These are phyloP conservation scores for Fusarium sp. DNA, from an alignment of 2,329 filamentous ascomycete genomes.

Conservation along the genomic window DNA sequence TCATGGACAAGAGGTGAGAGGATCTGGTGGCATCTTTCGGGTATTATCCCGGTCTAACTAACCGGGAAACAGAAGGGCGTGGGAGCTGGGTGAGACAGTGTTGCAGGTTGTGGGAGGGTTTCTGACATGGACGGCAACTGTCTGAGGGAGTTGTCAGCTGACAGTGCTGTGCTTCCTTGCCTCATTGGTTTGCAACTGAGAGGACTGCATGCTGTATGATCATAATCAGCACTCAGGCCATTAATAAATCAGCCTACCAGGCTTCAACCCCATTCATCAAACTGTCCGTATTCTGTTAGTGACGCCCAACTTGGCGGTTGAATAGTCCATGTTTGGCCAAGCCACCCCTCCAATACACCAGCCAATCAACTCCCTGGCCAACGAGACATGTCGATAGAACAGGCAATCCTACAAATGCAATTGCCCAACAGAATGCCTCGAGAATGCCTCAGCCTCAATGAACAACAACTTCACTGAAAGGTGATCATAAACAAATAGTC, in stretches of 20 bases:
- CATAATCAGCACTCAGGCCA: neutral
- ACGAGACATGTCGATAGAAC: constrained; percentile 19
- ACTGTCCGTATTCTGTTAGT: too few species aligned
- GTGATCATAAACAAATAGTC: neutral
- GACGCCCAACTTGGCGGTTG: neutral
- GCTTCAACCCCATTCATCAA: too few species aligned
- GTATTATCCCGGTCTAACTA: neutral
- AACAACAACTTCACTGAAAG: neutral
- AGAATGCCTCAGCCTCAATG: neutral
- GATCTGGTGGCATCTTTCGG: neutral
- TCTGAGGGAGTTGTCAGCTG: neutral
- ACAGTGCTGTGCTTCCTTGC: neutral
- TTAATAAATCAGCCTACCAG: neutral
- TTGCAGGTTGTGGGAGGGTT: neutral
- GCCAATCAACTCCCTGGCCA: constrained; percentile 18
- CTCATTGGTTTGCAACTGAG: neutral
- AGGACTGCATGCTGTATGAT: neutral
- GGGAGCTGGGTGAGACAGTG: neutral
- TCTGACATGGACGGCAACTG: neutral
- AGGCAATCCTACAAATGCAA: constrained; percentile 27
- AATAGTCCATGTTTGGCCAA: neutral
- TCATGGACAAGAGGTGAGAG: neutral
- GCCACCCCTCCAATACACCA: neutral
- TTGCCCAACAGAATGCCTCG: neutral
- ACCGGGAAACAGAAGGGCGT: neutral